Evolutionary conservation across 148 eudicot genomes (phyloP).

Genomic region (Chenopodium suecicum): DNA sequence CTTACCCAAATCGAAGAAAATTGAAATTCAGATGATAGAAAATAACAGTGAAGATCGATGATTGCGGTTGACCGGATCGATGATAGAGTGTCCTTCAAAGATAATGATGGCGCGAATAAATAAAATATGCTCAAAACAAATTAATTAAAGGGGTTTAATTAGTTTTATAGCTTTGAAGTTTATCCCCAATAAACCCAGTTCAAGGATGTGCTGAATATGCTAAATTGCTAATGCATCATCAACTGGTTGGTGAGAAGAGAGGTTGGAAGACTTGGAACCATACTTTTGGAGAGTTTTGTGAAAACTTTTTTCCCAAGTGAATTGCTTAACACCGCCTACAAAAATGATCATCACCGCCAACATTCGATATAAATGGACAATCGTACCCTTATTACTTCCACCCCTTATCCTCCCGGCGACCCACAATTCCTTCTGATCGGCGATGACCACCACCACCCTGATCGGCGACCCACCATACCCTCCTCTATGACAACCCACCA

Average conservation of each 20-base stretch:
- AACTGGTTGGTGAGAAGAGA: slow-evolving; percentile 9
- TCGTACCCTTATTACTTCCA: no score
- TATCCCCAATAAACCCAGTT: background rate
- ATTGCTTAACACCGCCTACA: no score
- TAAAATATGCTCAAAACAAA: background rate
- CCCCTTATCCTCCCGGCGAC: no score
- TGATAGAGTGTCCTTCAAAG: background rate
- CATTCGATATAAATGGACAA: no score
- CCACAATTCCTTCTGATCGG: no score
- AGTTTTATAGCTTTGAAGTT: no score
- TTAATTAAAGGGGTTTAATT: no score
- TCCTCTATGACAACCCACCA: no score
- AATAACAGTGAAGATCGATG: background rate
- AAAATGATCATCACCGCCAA: no score
- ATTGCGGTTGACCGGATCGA: slow-evolving; percentile 14
- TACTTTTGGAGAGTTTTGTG: background rate
- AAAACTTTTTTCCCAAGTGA: background rate
- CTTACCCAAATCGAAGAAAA: slow-evolving; percentile 8
- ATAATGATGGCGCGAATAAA: background rate
- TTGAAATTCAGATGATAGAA: background rate
- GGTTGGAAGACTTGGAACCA: background rate
- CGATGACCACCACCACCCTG: no score
- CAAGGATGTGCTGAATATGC: background rate
- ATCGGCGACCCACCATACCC: no score
- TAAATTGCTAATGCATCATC: background rate